Base-by-base conservation (phyloP, 371 early-diverging fungal species). In the Mucor irregularis region DNA sequence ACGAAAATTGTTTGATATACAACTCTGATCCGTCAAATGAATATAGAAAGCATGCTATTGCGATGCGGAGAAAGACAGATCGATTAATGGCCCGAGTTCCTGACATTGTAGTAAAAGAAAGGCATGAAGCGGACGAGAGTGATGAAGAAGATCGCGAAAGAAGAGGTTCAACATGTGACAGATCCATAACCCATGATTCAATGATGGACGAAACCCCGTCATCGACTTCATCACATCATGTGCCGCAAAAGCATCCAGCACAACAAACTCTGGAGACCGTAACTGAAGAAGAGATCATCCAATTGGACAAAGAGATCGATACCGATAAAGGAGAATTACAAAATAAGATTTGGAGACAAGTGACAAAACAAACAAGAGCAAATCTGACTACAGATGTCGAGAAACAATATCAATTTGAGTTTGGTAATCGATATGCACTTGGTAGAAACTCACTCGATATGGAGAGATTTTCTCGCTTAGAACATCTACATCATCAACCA, bases 21-120 rank as follows among this genome's bases (percentile, higher is more conserved):
- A 95, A 95, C 61, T 76, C 85, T n/a, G 66, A 81, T 28, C 90
- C 88, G 10, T 76, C 85, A 8, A 88, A 84, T 65, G 85, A 87
- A 40, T 95, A 86, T 58, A 85, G 95, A 35, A 85, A 81, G 37
- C 92, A 93, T 60, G 96, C 94, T 1, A 76, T 71, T 26, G 85
- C 88, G 0, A 87, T 97, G 90, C 80, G 84, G 34, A 72, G 84
- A 37, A 87, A 81, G 62, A 86, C 91, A 0, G 81, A 81, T 16
- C 78, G 82, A 21, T 69, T 96, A 21, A 64, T 94, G 49, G 78
- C 82, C 14, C 73, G 80, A 5, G 89, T 96, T 8, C 95, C 95
- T 9, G 91, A 95, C 61, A 84, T 93, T 30, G 64, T 0, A 73
- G 91, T 33, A 80, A 79, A 66, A 68, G 22, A 62, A 58, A 4